phyloP scores from a whole-genome alignment of 768 basidiomycete genomes.

The Hygrophoropsis aurantiaca region DNA sequence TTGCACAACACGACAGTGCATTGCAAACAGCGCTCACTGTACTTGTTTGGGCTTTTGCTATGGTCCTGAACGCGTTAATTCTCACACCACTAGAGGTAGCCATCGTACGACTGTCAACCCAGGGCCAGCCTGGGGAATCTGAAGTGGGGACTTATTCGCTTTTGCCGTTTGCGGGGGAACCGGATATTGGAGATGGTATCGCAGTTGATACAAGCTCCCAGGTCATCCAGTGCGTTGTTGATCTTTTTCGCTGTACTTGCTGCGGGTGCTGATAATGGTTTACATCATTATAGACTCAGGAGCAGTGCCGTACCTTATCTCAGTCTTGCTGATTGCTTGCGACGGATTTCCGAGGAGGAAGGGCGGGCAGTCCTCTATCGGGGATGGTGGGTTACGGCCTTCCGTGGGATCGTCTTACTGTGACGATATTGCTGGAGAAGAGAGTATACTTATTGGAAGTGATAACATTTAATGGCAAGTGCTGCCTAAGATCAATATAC shows the following conservation, averaged over 20 bases:
- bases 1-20: neutral
- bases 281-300: slow-evolving; percentile 18
- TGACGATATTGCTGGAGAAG: neutral
- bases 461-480: too few species aligned
- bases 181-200: neutral
- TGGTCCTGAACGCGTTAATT: slow-evolving; percentile 5
- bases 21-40: slow-evolving; percentile 4
- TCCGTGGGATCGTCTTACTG: slow-evolving; percentile 2
- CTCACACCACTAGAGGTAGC: slow-evolving; percentile 26
- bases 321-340: slow-evolving; percentile 28
- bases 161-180: neutral
- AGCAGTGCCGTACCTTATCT: slow-evolving; percentile 29
- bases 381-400: slow-evolving; percentile 31
- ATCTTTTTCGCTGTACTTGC: neutral
- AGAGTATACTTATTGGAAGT: neutral
- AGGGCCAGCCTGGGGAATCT: slow-evolving; percentile 12
- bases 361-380: slow-evolving; percentile 34
- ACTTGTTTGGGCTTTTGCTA: slow-evolving; percentile 10
- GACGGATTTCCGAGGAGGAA: slow-evolving; percentile 35
- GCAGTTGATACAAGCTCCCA: neutral
- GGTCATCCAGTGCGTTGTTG: slow-evolving; percentile 11
- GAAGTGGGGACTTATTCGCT: neutral
- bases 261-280: neutral
- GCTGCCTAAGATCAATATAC: too few species aligned
- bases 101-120: slow-evolving; percentile 22